Percentiles rank a stretch among this genome's conserved stretches.
Conservation (phyloP, 1,139 yeast genomes). For the Suhomyces maxii region DNA sequence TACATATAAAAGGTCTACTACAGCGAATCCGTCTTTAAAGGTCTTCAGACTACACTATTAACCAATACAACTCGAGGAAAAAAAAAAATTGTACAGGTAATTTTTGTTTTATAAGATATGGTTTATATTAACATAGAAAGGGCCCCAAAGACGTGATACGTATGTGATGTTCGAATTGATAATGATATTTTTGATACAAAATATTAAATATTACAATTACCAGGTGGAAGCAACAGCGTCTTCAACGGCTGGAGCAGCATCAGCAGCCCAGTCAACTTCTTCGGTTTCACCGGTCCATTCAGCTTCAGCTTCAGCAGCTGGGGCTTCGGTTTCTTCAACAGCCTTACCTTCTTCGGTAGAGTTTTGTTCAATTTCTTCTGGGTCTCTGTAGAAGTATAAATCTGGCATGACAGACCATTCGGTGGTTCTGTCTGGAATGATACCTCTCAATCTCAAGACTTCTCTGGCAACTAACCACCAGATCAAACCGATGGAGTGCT, state of each 20-base stretch:
- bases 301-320: conserved; percentile 49
- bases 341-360: conserved; percentile 65
- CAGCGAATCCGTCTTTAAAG: too few relatives aligned
- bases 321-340: conserved; percentile 52
- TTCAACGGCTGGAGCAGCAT: conserved; percentile 71
- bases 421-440: conserved; percentile 94
- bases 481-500: conserved; percentile 99
- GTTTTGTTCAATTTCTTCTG: conserved; percentile 96
- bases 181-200: conserved; percentile 13
- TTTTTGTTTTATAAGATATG: neutral
- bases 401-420: conserved; percentile 99
- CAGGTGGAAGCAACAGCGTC: conserved; percentile 71
- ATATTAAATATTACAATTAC: conserved; percentile 28
- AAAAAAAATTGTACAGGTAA: neutral
- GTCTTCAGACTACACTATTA: too few relatives aligned
- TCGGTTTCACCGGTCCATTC: conserved; percentile 60
- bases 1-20: too few relatives aligned
- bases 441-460: conserved; percentile 98
- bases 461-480: conserved; percentile 99
- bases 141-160: conserved; percentile 2
- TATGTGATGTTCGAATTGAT: conserved; percentile 11
- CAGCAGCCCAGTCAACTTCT: conserved; percentile 65
- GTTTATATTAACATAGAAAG: conserved; percentile 11
- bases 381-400: conserved; percentile 99
- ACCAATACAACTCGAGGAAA: neutral